A percentile compares a stretch with the other conserved stretches of the same genome.
These are phyloP conservation scores for Aureobasidium lini DNA, from an alignment of 2,329 filamentous ascomycete species.

Conservation along the genomic window DNA sequence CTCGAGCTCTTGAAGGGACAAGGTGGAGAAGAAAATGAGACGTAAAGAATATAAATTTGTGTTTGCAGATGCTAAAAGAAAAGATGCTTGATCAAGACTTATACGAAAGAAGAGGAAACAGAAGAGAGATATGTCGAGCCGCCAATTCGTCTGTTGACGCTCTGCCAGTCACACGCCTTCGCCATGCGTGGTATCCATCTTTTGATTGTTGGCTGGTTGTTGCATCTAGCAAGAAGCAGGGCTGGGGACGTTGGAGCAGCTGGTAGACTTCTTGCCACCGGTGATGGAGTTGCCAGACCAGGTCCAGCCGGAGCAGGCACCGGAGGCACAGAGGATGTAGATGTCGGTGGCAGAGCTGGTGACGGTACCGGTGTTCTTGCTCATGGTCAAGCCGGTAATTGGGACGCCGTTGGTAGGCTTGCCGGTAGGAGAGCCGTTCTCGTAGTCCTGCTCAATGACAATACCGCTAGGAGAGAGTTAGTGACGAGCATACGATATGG, in stretches of 20 bases:
- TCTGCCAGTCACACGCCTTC: neutral
- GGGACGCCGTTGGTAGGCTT: slow-evolving; percentile 28
- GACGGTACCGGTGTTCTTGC: slow-evolving; percentile 40
- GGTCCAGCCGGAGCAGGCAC: slow-evolving; percentile 46
- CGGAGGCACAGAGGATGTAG: slow-evolving; percentile 45
- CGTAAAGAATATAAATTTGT: neutral
- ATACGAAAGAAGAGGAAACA: neutral
- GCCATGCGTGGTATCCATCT: neutral
- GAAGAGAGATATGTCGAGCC: neutral
- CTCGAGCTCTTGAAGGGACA: too few species aligned
- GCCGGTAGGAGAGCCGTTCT: slow-evolving; percentile 41
- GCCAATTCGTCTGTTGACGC: neutral
- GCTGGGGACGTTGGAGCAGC: slow-evolving; percentile 35
- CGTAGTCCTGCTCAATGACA: slow-evolving; percentile 49
- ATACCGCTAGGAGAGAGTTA: neutral
- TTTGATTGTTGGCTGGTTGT: too few species aligned
- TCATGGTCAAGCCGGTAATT: slow-evolving; percentile 39
- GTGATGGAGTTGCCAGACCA: slow-evolving; percentile 44
- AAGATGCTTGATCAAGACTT: slow-evolving; percentile 1
- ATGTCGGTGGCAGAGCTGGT: slow-evolving; percentile 31
- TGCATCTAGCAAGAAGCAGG: slow-evolving; percentile 2
- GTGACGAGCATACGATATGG: neutral
- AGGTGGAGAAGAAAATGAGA: neutral
- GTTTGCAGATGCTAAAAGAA: neutral
- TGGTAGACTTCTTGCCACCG: slow-evolving; percentile 41